phyloP scores from a whole-genome alignment of 2,329 filamentous ascomycete species.

The Pyrenochaeta sp. region DNA sequence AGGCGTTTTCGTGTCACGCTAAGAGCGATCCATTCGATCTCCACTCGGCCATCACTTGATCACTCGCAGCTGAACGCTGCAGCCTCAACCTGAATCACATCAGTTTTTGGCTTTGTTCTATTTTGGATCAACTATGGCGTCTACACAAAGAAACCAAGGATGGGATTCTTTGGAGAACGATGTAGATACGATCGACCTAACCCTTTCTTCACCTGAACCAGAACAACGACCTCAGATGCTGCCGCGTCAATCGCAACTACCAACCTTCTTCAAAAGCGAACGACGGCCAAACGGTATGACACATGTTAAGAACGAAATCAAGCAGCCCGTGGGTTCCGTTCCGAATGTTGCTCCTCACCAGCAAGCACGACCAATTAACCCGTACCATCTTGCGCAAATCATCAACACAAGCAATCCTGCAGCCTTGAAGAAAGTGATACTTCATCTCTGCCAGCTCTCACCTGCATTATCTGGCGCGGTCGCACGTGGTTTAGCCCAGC shows the following conservation, averaged over 20 bases:
- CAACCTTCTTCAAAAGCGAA: slow-evolving; percentile 18
- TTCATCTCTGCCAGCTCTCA: slow-evolving; percentile 41
- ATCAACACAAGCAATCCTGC: slow-evolving; percentile 31
- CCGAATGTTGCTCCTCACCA: slow-evolving; percentile 4
- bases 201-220: slow-evolving; percentile 20
- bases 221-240: slow-evolving; percentile 13
- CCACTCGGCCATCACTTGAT: neutral
- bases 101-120: neutral
- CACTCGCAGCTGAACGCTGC: neutral
- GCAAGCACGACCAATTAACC: slow-evolving; percentile 27
- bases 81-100: no score
- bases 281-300: neutral
- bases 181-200: slow-evolving; percentile 35
- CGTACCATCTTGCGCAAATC: slow-evolving; percentile 38
- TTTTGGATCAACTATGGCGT: slow-evolving; percentile 8
- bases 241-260: slow-evolving; percentile 17
- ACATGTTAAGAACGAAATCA: slow-evolving; percentile 6
- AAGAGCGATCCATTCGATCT: neutral
- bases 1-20: slow-evolving; percentile 1
- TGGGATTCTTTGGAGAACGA: neutral
- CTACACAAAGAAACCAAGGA: slow-evolving; percentile 3
- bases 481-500: slow-evolving; percentile 41
- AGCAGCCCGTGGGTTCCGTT: neutral
- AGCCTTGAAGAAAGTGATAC: slow-evolving; percentile 31
- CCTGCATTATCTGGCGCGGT: slow-evolving; percentile 45